Base-by-base conservation (phyloP, 371 early-diverging fungal species). In the Mortierella sp. region DNA sequence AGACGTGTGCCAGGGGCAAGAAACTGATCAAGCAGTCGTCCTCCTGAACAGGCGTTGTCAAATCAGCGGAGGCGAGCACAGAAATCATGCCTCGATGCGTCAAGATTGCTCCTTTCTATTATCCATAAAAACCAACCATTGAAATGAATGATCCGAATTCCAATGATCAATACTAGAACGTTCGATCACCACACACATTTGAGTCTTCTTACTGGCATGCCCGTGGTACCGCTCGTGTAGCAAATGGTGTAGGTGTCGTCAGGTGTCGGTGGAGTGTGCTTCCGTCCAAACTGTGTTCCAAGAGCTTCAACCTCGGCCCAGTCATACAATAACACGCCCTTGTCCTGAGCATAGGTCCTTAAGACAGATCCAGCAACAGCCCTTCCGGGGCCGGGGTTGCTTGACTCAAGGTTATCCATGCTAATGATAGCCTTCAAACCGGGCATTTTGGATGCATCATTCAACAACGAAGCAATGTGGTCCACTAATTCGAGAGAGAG, bases 151-250 rank as follows among this genome's bases (percentile, higher is more conserved):
- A n/a, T n/a, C n/a, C n/a, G n/a, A n/a, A n/a, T n/a, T n/a, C n/a
- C n/a, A n/a, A n/a, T n/a, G n/a, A n/a, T n/a, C n/a, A n/a, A n/a
- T n/a, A n/a, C n/a, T n/a, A n/a, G n/a, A n/a, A n/a, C n/a, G n/a
- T n/a, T n/a, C n/a, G n/a, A n/a, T n/a, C n/a, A n/a, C n/a, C n/a
- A n/a, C n/a, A n/a, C n/a, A n/a, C n/a, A n/a, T n/a, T n/a, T n/a
- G n/a, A 49, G 10, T 21, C n/a, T 16, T 53, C 61, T 49, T 62
- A 76, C 76, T 19, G 97, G 97, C n/a, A 68, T 71, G 2, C 95
- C 96, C 1, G 93, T 89, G 41, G 93, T 87, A 52, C 99, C 98
- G 60, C 93, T 91, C 7, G 99, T 99, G 79, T 97, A 99, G 84
- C 96, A 97, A 56, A 99, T 94, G 27, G 95, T 93, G 63, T 92